Evolutionary conservation across 2,329 filamentous ascomycete genomes (phyloP).

Genomic region (Zasmidium citrigriseum): DNA sequence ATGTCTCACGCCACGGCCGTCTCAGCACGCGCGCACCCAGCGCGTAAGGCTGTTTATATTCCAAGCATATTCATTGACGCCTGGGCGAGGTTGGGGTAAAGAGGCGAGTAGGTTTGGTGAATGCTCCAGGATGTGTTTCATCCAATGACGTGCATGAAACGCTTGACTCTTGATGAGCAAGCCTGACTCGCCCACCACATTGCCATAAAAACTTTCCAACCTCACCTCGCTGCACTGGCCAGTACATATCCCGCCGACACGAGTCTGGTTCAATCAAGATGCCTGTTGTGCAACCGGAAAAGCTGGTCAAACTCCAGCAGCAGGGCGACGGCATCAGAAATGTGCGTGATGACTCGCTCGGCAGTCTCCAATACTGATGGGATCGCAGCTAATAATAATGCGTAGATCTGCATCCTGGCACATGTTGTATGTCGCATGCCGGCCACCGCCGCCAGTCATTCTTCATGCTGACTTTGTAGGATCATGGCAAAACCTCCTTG

Average conservation of each 20-base stretch:
- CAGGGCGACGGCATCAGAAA: slow-evolving; percentile 89
- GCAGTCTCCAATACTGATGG: slow-evolving; percentile 4
- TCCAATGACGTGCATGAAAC: background rate
- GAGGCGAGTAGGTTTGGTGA: no score
- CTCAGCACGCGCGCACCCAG: background rate
- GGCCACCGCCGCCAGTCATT: background rate
- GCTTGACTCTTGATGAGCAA: no score
- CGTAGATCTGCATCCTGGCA: slow-evolving; percentile 81
- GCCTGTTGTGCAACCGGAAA: slow-evolving; percentile 89
- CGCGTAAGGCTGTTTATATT: background rate
- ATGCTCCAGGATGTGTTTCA: no score
- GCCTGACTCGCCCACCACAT: background rate
- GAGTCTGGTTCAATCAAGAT: slow-evolving; percentile 52
- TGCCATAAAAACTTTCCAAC: background rate
- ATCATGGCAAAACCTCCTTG: slow-evolving; percentile 97
- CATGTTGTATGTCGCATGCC: slow-evolving; percentile 68
- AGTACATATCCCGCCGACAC: background rate
- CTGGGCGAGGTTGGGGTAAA: no score
- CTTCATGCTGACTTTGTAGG: slow-evolving; percentile 46
- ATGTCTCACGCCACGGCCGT: background rate
- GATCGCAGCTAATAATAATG: slow-evolving; percentile 23
- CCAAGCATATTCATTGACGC: no score
- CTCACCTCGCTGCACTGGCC: background rate
- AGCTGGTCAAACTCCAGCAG: slow-evolving; percentile 85
- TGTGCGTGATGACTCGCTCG: slow-evolving; percentile 54